These are phyloP conservation scores for Puccinia triticina DNA, from an alignment of 1,284 basidiomycete species.

Conservation along the genomic window DNA sequence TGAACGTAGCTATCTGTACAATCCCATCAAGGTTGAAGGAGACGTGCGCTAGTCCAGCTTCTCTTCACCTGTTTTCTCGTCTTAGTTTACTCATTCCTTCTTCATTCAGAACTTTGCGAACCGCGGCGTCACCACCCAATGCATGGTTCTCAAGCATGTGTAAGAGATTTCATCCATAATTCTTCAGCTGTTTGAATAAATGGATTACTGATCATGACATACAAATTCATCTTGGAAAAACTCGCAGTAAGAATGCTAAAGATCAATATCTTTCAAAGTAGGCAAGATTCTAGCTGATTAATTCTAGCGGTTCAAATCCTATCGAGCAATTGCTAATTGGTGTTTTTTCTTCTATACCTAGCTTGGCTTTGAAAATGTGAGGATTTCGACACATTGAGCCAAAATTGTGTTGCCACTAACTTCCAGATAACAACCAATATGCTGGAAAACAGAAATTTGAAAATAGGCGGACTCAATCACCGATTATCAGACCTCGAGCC, in stretches of 20 bases:
- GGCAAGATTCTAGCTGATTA: neutral
- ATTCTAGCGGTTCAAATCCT: no score
- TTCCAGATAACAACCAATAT: neutral
- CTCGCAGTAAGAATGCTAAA: slow-evolving; percentile 20
- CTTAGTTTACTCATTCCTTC: neutral
- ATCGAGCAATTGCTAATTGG: neutral
- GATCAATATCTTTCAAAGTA: slow-evolving; percentile 51
- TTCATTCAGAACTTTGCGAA: slow-evolving; percentile 28
- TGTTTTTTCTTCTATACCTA: slow-evolving; percentile 3
- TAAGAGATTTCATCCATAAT: neutral
- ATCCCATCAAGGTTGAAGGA: slow-evolving; percentile 37
- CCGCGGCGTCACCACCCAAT: slow-evolving; percentile 44
- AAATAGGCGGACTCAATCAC: slow-evolving; percentile 47
- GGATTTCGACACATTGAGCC: neutral
- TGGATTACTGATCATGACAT: neutral
- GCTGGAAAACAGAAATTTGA: slow-evolving; percentile 34
- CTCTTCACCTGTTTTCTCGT: neutral
- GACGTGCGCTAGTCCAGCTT: slow-evolving; percentile 21
- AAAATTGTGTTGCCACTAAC: no score
- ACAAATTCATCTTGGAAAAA: neutral
- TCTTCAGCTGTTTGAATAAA: neutral
- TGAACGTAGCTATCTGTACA: slow-evolving; percentile 12
- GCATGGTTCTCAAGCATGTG: slow-evolving; percentile 49
- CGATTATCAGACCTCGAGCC: neutral
- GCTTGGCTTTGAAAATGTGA: slow-evolving; percentile 48